A percentile compares a stretch with the other conserved stretches of the same genome.
Evolutionary conservation across 2,329 filamentous ascomycete genomes (phyloP).

Genomic region (Paraphoma chrysanthemicola): DNA sequence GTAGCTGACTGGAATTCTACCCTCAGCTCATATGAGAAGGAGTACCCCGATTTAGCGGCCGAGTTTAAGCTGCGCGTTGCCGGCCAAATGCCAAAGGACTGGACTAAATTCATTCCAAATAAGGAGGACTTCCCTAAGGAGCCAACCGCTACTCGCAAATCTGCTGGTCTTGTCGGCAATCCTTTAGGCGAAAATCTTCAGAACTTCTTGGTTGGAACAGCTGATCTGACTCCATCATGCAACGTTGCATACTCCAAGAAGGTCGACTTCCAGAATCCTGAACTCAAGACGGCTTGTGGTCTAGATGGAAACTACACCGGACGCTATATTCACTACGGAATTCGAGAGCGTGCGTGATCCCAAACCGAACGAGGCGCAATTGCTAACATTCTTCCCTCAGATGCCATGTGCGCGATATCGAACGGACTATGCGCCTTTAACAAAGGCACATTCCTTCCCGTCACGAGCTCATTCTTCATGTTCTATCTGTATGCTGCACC

Average conservation of each 20-base stretch:
- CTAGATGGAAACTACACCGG: constrained; percentile 62
- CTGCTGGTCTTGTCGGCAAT: constrained; percentile 58
- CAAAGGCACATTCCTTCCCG: constrained; percentile 58
- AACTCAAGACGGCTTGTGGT: constrained; percentile 48
- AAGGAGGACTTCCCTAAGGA: constrained; percentile 61
- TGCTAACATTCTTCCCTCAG: too few relatives aligned
- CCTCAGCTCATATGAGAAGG: too few relatives aligned
- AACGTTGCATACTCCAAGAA: constrained; percentile 55
- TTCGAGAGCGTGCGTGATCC: constrained; percentile 63
- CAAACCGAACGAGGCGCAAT: too few relatives aligned
- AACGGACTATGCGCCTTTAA: constrained; percentile 64
- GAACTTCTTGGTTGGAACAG: constrained; percentile 80
- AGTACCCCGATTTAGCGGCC: too few relatives aligned
- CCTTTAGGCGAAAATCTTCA: constrained; percentile 79
- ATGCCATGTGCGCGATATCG: constrained; percentile 45
- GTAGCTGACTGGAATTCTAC: too few relatives aligned
- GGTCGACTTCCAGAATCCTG: constrained; percentile 17
- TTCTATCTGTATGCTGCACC: constrained; percentile 59
- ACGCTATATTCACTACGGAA: constrained; percentile 56
- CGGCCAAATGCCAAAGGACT: too few relatives aligned
- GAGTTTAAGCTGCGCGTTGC: too few relatives aligned
- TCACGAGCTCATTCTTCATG: constrained; percentile 69
- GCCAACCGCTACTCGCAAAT: constrained; percentile 60
- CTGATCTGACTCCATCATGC: constrained; percentile 61
- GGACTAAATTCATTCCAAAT: constrained; percentile 30